Evolutionary conservation across 208 protist genomes (phyloP), one percentile per base, ranked within the genome.

Genomic region (Wallacemonas sp.): DNA sequence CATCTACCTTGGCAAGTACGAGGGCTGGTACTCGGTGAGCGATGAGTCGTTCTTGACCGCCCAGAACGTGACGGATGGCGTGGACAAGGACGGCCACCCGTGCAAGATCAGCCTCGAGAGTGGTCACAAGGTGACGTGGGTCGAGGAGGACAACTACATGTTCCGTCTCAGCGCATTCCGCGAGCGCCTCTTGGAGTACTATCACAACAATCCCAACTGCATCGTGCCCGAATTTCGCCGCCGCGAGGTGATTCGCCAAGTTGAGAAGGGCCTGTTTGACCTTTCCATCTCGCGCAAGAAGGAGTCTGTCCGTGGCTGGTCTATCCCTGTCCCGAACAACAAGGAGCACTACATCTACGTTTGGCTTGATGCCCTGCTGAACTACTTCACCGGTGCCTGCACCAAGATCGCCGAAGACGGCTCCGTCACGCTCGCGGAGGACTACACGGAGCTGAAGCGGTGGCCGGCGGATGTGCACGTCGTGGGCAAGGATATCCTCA

Each of bases 281-380:
- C 62, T 99, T 8, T 99, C 95, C 59, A 84, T 99, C 38, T 99
- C 98, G 2, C 91, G 98, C 36, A 93, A 87, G 61, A 66, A 76
- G 41, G 82, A 88, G 41, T 82, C 87, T 2, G 85, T 98, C 19
- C 70, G 78, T 30, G 62, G 88, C 55, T 99, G 99, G 99, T 98
- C 97, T 38, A 98, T 99, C 31, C 92, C 87, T 0, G 96, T 99
- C n/a, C 98, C 98, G 6, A 74, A 84, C 27, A 97, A 98, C 67
- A 79, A 95, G 26, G 58, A 86, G 47, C 97, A 99, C 70, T 95
- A 91, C 56, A 98, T 99, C 65, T 99, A 99, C 80, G 99, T 99
- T 15, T 99, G 99, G 99, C 89, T 99, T 0, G 99, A 99, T 75
- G 99, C 99, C 0, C 88, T 99, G 1, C 97, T 96, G 38, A 99